Percentiles rank a stretch among this genome's conserved stretches.
phyloP scores from a whole-genome alignment of 2,329 filamentous ascomycete genomes.

The Botryotinia convoluta region DNA sequence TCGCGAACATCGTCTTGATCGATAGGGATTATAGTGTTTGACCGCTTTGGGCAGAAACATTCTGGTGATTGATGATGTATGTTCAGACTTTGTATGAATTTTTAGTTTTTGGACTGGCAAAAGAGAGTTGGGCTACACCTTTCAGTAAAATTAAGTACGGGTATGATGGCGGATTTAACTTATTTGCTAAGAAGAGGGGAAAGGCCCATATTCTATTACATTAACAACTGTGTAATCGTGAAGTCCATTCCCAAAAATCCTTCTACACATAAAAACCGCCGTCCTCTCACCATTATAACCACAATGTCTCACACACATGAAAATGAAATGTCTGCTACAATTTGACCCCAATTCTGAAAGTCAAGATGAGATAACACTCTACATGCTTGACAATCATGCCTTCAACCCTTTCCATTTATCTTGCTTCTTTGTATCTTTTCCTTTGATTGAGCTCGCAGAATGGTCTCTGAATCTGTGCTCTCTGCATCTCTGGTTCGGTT shows the following conservation, averaged over 20 bases:
- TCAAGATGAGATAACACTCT: background rate
- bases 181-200: background rate
- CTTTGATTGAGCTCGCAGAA: background rate
- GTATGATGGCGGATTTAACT: background rate
- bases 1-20: background rate
- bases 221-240: background rate
- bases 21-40: background rate
- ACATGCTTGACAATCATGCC: background rate
- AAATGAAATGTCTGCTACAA: background rate
- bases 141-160: background rate
- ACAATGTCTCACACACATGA: background rate
- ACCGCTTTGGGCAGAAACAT: constrained; percentile 12
- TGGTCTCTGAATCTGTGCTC: background rate
- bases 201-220: background rate
- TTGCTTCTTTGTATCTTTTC: background rate
- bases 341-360: background rate
- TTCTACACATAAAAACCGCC: background rate
- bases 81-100: background rate
- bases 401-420: too few species aligned
- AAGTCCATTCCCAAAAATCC: background rate
- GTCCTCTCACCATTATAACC: background rate
- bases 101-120: background rate
- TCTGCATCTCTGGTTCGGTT: background rate
- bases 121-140: background rate
- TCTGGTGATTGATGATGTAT: background rate